Percentiles rank a stretch among this genome's conserved stretches.
These are phyloP conservation scores for Botrytis sinoallii DNA, from an alignment of 2,329 filamentous ascomycete genomes.

Conservation along the genomic window DNA sequence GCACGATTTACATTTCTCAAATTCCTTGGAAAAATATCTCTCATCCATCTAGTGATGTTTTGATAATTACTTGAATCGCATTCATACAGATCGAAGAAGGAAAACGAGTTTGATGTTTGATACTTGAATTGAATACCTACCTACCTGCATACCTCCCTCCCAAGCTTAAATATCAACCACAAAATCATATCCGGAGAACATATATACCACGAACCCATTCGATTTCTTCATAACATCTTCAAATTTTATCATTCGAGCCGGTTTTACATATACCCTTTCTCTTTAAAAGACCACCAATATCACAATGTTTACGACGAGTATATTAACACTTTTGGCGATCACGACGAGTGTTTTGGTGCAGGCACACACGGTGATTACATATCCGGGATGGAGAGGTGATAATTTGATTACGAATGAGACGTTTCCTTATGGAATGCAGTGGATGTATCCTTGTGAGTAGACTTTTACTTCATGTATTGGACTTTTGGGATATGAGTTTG, in stretches of 20 bases:
- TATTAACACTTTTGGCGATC: conserved; percentile 1
- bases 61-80: neutral
- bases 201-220: neutral
- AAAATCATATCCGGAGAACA: neutral
- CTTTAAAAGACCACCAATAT: neutral
- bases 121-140: neutral
- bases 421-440: conserved; percentile 41
- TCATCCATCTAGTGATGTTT: conserved; percentile 7
- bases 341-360: conserved; percentile 32
- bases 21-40: neutral
- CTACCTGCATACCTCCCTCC: neutral
- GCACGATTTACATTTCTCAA: neutral
- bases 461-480: neutral
- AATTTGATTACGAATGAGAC: conserved; percentile 40
- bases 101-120: neutral
- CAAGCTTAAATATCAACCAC: neutral
- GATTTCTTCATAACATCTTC: neutral
- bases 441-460: conserved; percentile 42
- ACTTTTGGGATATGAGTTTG: neutral
- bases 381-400: conserved; percentile 42
- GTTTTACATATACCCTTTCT: neutral
- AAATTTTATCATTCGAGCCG: neutral
- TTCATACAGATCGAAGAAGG: neutral
- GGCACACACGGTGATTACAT: conserved; percentile 43
- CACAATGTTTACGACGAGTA: conserved; percentile 11